Base-by-base conservation (phyloP, 2,329 filamentous ascomycete species). In the Rhytidhysteron rufulum region DNA sequence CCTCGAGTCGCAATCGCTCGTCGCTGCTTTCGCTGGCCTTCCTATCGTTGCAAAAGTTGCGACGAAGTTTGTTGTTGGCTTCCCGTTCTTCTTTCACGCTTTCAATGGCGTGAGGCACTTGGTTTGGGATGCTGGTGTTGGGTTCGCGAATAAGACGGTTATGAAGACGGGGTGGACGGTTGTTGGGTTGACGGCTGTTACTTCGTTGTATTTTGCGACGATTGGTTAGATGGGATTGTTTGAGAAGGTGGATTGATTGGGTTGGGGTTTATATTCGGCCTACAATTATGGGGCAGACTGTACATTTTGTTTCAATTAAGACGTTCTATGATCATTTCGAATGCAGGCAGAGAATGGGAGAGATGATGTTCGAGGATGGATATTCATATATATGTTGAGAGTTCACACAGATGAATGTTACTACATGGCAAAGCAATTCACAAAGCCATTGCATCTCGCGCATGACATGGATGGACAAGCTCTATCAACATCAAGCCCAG, bases 71-170 rank as follows among this genome's bases (percentile, higher is more conserved):
- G 58, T 69, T 22, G 53, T 83, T 31, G 80, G 81, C 13, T 65
- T 80, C 48, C 82, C 82, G 3, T 86, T 88, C 63, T 79, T 79
- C 36, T 87, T 78, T 67, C 84, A 88, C 66, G 67, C 61, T 45
- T 70, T 83, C 55, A 86, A 86, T 60, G 84, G 83, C n/a, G 25
- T 87, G 16, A 77, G 84, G 59, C 83, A 87, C 77, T 71, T 88
- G 72, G 58, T 73, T 13, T 87, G 84, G 84, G 84, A 88, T 71
- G 66, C 76, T 29, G 82, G 80, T 37, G 69, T 70, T 53, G 71
- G 74, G 37, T 75, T 87, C 45, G 75, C 70, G 55, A 86, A 86
- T 61, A 69, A 76, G 66, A 69, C 76, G 57, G 82, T 87, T 44
- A 78, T 80, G 52, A 71, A 70, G 65, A 82, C 78, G 2, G 83